Base-by-base conservation (phyloP, 2,329 filamentous ascomycete genomes). In the Aspergillus tubingensis region DNA sequence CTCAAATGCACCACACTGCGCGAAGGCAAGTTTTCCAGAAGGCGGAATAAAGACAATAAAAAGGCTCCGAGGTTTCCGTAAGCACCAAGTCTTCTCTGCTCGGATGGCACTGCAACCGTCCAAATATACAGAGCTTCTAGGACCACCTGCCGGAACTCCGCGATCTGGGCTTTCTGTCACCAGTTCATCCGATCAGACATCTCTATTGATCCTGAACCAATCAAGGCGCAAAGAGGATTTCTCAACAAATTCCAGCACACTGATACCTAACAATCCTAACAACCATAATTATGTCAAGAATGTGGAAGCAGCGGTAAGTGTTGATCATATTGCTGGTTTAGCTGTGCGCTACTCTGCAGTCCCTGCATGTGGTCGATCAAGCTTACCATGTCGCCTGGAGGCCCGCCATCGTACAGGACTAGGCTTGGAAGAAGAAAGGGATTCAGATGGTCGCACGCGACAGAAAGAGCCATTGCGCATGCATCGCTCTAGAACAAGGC, bases 61-160 rank as follows among this genome's bases (percentile, higher is more conserved):
- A 4, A 19, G 6, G 52, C 32, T 57, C 36, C 27, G 47, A 47
- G 21, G 61, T 36, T 62, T 66, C 11, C 68, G 68, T 17, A 76
- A 65, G 52, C 74, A 76, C 57, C 70, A 71, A 55, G 62, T 65
- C 27, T 79, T 76, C 76, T 74, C 74, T 23, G 71, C 76, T 25
- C 65, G 67, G 23, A 75, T 79, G 74, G 72, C 77, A 58, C 48
- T 76, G 6, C 68, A 71, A 17, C 61, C 68, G 13, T 64, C 54
- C 15, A 62, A 58, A 48, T 62, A 36, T 43, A 54, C 54, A 6
- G 57, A 32, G 25, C 63, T 71, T 5, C 66, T 67, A 13, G 73
- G 69, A 6, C 74, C 74, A 3, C 77, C 76, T 15, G 53, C 59
- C 3, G 76, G 77, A 23, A 78, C 71, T 3, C 76, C 77, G 3